phyloP scores from a whole-genome alignment of 305 asterid genomes.

The Solanum chacoense region DNA sequence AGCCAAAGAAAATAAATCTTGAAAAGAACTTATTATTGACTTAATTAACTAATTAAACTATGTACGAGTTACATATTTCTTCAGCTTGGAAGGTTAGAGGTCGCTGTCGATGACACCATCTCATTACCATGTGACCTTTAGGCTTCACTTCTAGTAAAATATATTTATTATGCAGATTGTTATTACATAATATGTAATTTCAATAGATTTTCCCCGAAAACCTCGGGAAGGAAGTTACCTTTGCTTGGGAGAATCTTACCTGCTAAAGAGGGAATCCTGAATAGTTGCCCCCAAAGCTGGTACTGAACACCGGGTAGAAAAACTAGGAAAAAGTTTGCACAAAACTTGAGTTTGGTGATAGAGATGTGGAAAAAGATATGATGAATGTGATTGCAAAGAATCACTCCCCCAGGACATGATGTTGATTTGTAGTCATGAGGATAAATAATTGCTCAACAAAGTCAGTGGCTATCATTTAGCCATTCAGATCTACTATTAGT shows the following conservation, averaged over 20 bases:
- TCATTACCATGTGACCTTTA: background rate
- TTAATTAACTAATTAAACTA: background rate
- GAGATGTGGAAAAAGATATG: background rate
- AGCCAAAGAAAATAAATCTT: background rate
- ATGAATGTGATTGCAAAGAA: background rate
- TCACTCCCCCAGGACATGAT: background rate
- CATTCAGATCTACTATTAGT: background rate
- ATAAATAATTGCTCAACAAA: background rate
- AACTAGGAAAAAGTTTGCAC: background rate
- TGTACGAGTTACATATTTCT: background rate
- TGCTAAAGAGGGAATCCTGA: background rate
- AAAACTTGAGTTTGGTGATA: background rate
- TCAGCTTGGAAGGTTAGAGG: background rate
- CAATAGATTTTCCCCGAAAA: background rate
- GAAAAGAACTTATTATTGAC: background rate
- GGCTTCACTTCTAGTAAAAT: background rate
- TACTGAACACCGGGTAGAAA: background rate
- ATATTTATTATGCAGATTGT: background rate
- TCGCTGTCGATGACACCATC: background rate
- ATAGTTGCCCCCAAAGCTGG: background rate
- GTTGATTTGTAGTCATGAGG: background rate
- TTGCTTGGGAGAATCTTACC: background rate
- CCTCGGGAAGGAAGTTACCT: background rate
- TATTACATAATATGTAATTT: background rate
- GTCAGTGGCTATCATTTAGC: background rate